Base-by-base conservation (phyloP, 495 filamentous ascomycete species). In the Symbiotaphrina buchneri region DNA sequence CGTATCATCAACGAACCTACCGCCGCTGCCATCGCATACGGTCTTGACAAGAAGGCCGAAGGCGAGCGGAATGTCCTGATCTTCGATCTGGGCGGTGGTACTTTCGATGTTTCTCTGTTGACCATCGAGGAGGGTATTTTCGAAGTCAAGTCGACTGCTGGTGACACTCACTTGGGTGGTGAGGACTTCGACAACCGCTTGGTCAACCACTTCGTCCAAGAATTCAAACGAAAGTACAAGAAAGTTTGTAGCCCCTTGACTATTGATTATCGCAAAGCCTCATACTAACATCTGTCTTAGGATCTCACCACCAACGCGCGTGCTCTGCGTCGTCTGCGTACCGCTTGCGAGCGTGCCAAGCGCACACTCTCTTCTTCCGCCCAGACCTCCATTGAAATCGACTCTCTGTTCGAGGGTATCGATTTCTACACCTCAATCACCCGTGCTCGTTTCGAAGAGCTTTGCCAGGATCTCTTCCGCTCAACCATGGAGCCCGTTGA, bases 1-100 rank as follows among this genome's bases (percentile, higher is more conserved):
- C 87, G 87, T 68, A 93, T 94, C 67, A 94, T 94, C 64, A 94
- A 97, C 69, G 87, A 94, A 65, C 87, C 87, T 31, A 94, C 87
- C 24, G 87, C 87, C 23, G 87, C 87, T 30, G 87, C 87, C 37
- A 91, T 92, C 43, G 83, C 90, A 44, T 97, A 95, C 52, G 87
- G 90, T 66, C 72, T 95, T 17, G 90, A 91, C 58, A 73, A 87
- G 78, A 95, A 95, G 72, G 66, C 67, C 25, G 70, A 72, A 59
- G 92, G 90, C 63, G 87, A 94, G 68, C 79, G 87, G 43, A 91
- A 97, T 55, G 90, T 95, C 41, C 70, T 97, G 41, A 95, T 97
- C 62, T 97, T 93, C 68, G 87, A 97, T 67, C 63, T 97, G 36
- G 90, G 87, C 68, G 87, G 90, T 68, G 87, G 87, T 67, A 95